Conservation (phyloP, 2,329 filamentous ascomycete genomes). For the Colletotrichum acutatum region DNA sequence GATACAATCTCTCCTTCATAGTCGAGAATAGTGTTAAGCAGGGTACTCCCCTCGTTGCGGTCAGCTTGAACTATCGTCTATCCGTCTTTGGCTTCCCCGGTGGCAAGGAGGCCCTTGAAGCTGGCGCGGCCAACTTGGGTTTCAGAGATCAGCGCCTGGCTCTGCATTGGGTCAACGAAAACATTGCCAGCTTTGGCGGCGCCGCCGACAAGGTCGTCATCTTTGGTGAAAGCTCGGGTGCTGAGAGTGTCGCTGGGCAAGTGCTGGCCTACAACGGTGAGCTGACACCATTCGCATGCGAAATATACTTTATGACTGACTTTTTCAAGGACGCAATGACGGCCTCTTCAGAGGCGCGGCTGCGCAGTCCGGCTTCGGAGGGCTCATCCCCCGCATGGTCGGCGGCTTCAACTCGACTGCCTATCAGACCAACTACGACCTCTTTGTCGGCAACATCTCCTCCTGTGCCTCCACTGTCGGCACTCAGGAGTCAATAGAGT, state of each 20-base stretch:
- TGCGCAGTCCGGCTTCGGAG: conserved; percentile 58
- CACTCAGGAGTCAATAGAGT: conserved; percentile 40
- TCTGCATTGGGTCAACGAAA: conserved; percentile 59
- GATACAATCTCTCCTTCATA: conserved; percentile 72
- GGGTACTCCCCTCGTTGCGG: conserved; percentile 58
- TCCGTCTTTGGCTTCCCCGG: conserved; percentile 59
- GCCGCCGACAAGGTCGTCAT: conserved; percentile 58
- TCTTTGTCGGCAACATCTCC: conserved; percentile 41
- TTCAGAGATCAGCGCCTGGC: conserved; percentile 59
- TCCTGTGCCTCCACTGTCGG: conserved; percentile 41
- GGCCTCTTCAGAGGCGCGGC: conserved; percentile 62
- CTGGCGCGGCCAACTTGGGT: conserved; percentile 60
- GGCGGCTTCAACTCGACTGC: conserved; percentile 44
- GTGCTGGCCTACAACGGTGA: conserved; percentile 58
- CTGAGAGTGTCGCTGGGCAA: conserved; percentile 56
- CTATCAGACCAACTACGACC: conserved; percentile 43
- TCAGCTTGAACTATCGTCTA: conserved; percentile 61
- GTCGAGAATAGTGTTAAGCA: conserved; percentile 58
- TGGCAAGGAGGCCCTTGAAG: conserved; percentile 50
- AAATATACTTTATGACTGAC: not conserved
- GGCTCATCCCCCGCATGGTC: conserved; percentile 41
- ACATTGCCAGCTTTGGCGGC: conserved; percentile 57
- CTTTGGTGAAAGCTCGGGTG: conserved; percentile 63
- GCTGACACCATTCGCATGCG: not conserved
- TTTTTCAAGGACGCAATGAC: conserved; percentile 53